Conservation (phyloP, 192 early-diverging fungal genomes). For the Phlyctochytrium arcticum region DNA sequence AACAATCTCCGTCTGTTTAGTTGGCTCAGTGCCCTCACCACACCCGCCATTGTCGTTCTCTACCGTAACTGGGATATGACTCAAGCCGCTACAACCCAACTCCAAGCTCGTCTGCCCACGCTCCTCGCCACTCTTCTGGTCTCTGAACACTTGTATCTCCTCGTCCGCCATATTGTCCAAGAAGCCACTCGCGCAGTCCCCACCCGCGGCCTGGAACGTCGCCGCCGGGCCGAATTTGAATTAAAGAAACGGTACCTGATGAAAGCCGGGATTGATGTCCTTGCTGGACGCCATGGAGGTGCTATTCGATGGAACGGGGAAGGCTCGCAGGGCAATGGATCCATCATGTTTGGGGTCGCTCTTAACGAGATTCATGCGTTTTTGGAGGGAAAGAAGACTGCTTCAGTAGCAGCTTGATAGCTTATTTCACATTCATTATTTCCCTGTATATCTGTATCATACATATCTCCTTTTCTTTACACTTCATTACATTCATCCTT, state of each 20-base stretch:
- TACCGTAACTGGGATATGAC: slow-evolving; percentile 34
- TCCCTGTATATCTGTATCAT: too few species aligned
- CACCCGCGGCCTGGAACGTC: slow-evolving; percentile 9
- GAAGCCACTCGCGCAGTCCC: slow-evolving; percentile 10
- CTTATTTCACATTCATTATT: too few species aligned
- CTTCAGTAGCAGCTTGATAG: background rate
- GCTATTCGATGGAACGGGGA: slow-evolving; percentile 13
- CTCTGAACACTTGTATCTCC: slow-evolving; percentile 31
- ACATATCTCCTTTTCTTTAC: too few species aligned
- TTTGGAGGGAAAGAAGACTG: background rate
- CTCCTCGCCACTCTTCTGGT: slow-evolving; percentile 12
- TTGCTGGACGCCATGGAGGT: slow-evolving; percentile 16
- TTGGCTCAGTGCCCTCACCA: slow-evolving; percentile 27
- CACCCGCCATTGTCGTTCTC: slow-evolving; percentile 22
- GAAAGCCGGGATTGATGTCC: slow-evolving; percentile 27
- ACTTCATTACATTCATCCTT: too few species aligned
- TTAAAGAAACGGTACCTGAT: slow-evolving; percentile 18
- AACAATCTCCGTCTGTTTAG: slow-evolving; percentile 43
- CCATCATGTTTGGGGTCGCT: slow-evolving; percentile 19
- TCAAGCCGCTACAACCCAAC: slow-evolving; percentile 7
- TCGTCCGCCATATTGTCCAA: slow-evolving; percentile 11
- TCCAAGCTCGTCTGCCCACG: slow-evolving; percentile 4
- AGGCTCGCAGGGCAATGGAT: background rate
- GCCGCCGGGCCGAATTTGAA: slow-evolving; percentile 17
- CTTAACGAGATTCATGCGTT: slow-evolving; percentile 16